Evolutionary conservation across 2,329 filamentous ascomycete genomes (phyloP).

Genomic region (Fusarium brachygibbosum): DNA sequence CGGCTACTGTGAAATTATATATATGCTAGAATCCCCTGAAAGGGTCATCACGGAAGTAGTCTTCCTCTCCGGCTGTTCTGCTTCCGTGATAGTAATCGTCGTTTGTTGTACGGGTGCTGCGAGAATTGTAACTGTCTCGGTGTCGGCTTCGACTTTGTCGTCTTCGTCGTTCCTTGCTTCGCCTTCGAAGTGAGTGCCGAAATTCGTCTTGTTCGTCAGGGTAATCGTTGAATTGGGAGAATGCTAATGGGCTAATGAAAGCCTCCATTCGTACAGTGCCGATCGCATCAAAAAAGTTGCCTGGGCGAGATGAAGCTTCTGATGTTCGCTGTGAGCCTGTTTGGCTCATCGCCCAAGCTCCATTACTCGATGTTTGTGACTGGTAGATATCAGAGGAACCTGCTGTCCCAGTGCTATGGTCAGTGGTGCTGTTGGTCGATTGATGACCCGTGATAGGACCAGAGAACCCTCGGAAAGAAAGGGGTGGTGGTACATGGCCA

Average conservation of each 20-base stretch:
- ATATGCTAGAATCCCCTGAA: slow-evolving; percentile 70
- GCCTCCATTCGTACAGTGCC: slow-evolving; percentile 97
- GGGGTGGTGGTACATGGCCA: slow-evolving; percentile 76
- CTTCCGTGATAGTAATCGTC: slow-evolving; percentile 65
- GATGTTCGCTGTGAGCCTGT: slow-evolving; percentile 65
- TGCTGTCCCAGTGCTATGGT: slow-evolving; percentile 68
- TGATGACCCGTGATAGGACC: slow-evolving; percentile 62
- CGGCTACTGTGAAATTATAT: slow-evolving; percentile 12
- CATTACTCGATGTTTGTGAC: slow-evolving; percentile 63
- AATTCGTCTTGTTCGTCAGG: slow-evolving; percentile 66
- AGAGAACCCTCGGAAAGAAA: slow-evolving; percentile 85
- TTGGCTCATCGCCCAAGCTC: slow-evolving; percentile 62
- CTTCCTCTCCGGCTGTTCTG: slow-evolving; percentile 65
- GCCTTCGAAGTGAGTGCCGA: slow-evolving; percentile 61
- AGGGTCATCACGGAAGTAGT: slow-evolving; percentile 71
- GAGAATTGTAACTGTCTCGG: slow-evolving; percentile 65
- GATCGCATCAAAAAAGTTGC: slow-evolving; percentile 86
- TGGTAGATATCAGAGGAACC: slow-evolving; percentile 73
- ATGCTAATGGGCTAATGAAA: slow-evolving; percentile 79
- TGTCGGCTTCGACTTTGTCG: slow-evolving; percentile 67
- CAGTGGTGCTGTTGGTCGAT: slow-evolving; percentile 69
- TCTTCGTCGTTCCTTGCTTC: slow-evolving; percentile 69
- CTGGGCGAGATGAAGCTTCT: slow-evolving; percentile 66
- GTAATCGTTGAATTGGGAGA: slow-evolving; percentile 62
- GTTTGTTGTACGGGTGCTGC: slow-evolving; percentile 58